Base-by-base conservation (phyloP, 257 asterid genomes). In the Solanum etuberosum region DNA sequence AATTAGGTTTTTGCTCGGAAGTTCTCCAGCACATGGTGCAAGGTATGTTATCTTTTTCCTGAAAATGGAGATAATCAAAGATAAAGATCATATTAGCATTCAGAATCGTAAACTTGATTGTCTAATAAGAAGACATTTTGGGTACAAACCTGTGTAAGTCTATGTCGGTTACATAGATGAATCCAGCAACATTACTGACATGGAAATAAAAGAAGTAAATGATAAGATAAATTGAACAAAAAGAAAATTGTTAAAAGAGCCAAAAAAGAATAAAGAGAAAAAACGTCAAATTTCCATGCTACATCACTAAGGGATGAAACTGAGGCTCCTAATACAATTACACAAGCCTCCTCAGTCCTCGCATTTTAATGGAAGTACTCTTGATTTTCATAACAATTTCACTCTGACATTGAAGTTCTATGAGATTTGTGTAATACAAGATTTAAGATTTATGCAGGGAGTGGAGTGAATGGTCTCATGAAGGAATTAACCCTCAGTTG, bases 111-210 rank as follows among this genome's bases (percentile, higher is more conserved):
- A 21, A 37, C 78, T 27, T 4, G 48, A 59, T 21, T 72, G 40
- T 29, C 74, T 86, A 67, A 43, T 59, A 21, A 61, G 81, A 32
- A 38, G 73, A 82, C 87, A 15, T 71, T 68, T 86, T 3, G 25
- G 46, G 86, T 48, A 51, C 92, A 74, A 87, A 96, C 99, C 98
- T 96, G 70, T 94, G 94, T 12, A 95, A 88, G 91, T 94, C 95
- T 16, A 97, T 89, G 87, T 96, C 99, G 2, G 98, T 93, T 90
- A 97, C 92, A 91, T 96, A 96, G 91, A 97, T 93, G 96, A 94
- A 97, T 86, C 99, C 99, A 85, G 99, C 99, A 89, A 97, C 94
- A 85, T 96, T 95, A 89, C 99, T 95, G 91, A 72, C 89, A 73
- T 3, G 38, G 31, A 12, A 85, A 85, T 40, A 88, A 43, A 37